A percentile compares a stretch with the other conserved stretches of the same genome.
Evolutionary conservation across 345 rosid species (phyloP).

Genomic region (Eucalyptus tenuipes): DNA sequence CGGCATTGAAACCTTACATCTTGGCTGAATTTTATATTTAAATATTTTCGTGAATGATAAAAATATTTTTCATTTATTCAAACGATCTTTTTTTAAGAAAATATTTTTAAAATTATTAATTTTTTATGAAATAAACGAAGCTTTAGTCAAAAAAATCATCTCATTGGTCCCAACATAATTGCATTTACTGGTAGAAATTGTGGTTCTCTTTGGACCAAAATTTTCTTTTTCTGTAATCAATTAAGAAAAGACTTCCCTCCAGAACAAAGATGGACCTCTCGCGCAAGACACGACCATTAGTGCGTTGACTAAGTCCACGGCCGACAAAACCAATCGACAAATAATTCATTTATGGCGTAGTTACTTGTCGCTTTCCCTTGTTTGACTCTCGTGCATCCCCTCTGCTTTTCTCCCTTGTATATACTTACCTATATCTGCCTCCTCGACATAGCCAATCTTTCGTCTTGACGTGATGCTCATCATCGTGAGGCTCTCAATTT

Average conservation of each 20-base stretch:
- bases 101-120: rapidly evolving
- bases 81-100: too few relatives aligned
- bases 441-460: too few relatives aligned
- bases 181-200: neutral
- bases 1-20: neutral
- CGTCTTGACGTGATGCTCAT: too few relatives aligned
- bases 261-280: neutral
- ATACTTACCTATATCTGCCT: too few relatives aligned
- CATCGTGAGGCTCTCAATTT: rapidly evolving
- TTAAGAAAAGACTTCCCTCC: neutral
- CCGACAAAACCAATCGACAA: neutral
- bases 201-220: neutral
- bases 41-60: rapidly evolving
- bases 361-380: neutral
- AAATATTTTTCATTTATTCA: too few relatives aligned
- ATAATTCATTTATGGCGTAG: neutral
- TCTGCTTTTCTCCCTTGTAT: neutral
- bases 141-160: too few relatives aligned
- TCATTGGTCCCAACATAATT: neutral
- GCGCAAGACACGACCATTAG: neutral
- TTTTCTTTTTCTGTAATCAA: neutral
- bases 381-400: neutral
- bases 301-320: neutral
- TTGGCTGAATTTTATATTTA: neutral
- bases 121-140: rapidly evolving